These are phyloP conservation scores for Wickerhamiella domercqiae DNA, from an alignment of 805 yeast species.

Conservation along the genomic window DNA sequence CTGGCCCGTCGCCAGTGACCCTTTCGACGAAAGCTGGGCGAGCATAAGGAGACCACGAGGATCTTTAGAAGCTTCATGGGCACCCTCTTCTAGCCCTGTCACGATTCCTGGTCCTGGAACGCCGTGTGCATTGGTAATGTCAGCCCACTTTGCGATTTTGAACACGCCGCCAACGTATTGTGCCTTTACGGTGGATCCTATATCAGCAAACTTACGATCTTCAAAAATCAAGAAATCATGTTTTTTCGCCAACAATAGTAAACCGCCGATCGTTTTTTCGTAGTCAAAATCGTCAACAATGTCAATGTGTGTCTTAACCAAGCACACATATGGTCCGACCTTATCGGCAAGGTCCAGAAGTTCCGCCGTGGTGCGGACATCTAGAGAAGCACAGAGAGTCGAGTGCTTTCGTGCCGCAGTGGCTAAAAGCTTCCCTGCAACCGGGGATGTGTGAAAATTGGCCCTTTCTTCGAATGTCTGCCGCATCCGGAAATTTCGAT, in stretches of 20 bases:
- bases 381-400: constrained; percentile 88
- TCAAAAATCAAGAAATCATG: constrained; percentile 87
- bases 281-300: constrained; percentile 77
- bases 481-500: background rate
- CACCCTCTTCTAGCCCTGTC: constrained; percentile 71
- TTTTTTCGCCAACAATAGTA: constrained; percentile 55
- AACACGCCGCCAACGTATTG: constrained; percentile 86
- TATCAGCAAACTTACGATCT: constrained; percentile 96
- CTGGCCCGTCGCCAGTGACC: constrained; percentile 83
- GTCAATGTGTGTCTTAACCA: constrained; percentile 90
- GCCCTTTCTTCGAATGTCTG: constrained; percentile 55
- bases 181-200: constrained; percentile 90
- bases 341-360: constrained; percentile 55
- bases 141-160: constrained; percentile 87
- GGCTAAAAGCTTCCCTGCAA: constrained; percentile 57
- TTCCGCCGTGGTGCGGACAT: constrained; percentile 68
- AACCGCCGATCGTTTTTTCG: constrained; percentile 64
- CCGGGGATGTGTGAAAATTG: constrained; percentile 51
- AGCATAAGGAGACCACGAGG: constrained; percentile 76
- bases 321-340: constrained; percentile 81
- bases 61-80: constrained; percentile 46
- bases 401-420: constrained; percentile 71
- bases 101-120: constrained; percentile 93
- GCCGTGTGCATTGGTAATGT: constrained; percentile 94
- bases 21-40: constrained; percentile 89